These are phyloP conservation scores for Ogataea sp. DNA, from an alignment of 805 yeast species.

Conservation along the genomic window DNA sequence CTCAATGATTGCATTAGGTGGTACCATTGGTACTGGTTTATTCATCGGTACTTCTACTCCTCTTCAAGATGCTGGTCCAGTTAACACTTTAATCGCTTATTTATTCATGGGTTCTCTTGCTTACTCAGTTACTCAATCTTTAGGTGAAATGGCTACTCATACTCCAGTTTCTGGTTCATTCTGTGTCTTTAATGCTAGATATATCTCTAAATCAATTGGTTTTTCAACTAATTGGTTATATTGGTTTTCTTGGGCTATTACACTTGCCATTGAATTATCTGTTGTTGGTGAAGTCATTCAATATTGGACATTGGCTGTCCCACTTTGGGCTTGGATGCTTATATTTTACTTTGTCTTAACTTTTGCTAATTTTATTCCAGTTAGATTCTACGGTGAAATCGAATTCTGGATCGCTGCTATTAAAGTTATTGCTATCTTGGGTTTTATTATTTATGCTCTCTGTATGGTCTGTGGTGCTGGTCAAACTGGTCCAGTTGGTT, in stretches of 20 bases:
- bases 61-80: constrained; percentile 57
- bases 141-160: constrained; percentile 78
- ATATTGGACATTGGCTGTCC: constrained; percentile 64
- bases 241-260: constrained; percentile 74
- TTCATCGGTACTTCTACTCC: constrained; percentile 59
- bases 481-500: constrained; percentile 59
- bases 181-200: constrained; percentile 61
- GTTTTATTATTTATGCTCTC: constrained; percentile 60
- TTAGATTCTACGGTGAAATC: constrained; percentile 62
- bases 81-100: constrained; percentile 54
- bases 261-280: constrained; percentile 67
- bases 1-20: constrained; percentile 72
- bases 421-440: constrained; percentile 61
- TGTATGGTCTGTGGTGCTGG: constrained; percentile 76
- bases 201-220: constrained; percentile 64
- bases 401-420: constrained; percentile 69
- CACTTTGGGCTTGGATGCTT: constrained; percentile 64
- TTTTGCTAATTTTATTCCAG: constrained; percentile 54
- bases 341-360: constrained; percentile 56
- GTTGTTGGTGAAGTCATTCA: constrained; percentile 60
- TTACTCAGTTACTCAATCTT: constrained; percentile 57
- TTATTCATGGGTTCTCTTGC: constrained; percentile 60
- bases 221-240: constrained; percentile 67
- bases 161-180: constrained; percentile 65
- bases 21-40: constrained; percentile 74